These are phyloP conservation scores for Rubroshorea leprosula DNA, from an alignment of 345 rosid species.

Conservation along the genomic window DNA sequence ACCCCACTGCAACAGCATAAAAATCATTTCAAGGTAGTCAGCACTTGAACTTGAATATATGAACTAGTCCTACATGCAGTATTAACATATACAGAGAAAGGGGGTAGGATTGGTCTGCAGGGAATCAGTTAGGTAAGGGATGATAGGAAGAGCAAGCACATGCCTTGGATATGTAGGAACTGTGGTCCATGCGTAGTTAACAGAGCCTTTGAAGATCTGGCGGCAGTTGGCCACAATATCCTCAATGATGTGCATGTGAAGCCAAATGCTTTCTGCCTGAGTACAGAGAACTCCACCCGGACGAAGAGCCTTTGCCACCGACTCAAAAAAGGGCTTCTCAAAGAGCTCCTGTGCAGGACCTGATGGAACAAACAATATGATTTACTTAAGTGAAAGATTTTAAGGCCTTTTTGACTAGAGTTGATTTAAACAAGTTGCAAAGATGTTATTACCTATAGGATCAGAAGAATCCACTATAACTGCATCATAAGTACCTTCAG, in stretches of 20 bases:
- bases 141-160: conserved; percentile 2
- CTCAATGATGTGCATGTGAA: conserved; percentile 96
- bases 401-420: too few species aligned
- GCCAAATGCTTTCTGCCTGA: conserved; percentile 98
- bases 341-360: conserved; percentile 98
- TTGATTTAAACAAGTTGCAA: not conserved
- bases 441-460: conserved; percentile 54
- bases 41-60: not conserved
- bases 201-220: conserved; percentile 87
- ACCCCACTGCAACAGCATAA: conserved; percentile 57
- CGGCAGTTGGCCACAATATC: conserved; percentile 84
- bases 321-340: conserved; percentile 86
- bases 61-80: too few species aligned
- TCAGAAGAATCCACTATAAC: conserved; percentile 93
- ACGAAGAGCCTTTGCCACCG: conserved; percentile 85
- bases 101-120: too few species aligned
- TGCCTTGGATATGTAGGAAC: conserved; percentile 98
- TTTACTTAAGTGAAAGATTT: not conserved
- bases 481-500: conserved; percentile 86
- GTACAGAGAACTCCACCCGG: conserved; percentile 96
- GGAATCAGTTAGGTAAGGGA: too few species aligned
- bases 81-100: too few species aligned
- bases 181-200: conserved; percentile 95
- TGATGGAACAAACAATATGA: conserved; percentile 16
- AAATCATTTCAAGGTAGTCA: not conserved